Percentiles rank a stretch among this genome's conserved stretches.
These are phyloP conservation scores for Citrus australasica DNA, from an alignment of 345 rosid species.

Conservation along the genomic window DNA sequence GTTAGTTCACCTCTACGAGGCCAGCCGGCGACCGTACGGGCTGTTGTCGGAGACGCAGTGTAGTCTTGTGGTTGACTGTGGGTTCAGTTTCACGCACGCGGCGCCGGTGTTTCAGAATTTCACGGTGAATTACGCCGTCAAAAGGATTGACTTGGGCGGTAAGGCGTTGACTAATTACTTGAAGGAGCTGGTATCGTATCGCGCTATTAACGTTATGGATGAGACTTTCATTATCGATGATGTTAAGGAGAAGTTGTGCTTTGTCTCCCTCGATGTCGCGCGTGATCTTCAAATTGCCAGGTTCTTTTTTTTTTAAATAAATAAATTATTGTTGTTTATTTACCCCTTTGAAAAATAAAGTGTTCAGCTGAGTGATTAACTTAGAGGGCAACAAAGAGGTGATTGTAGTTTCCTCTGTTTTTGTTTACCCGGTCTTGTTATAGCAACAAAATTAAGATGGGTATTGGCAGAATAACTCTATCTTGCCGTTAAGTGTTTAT, in stretches of 20 bases:
- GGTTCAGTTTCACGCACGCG: conserved; percentile 86
- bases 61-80: conserved; percentile 85
- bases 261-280: conserved; percentile 72
- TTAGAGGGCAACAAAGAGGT: too few species aligned
- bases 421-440: not conserved
- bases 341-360: not conserved
- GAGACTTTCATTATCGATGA: conserved; percentile 83
- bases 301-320: conserved; percentile 3
- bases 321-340: not conserved
- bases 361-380: not conserved
- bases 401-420: not conserved
- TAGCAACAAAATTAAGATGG: not conserved
- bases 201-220: conserved; percentile 78
- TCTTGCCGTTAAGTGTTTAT: not conserved
- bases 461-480: not conserved
- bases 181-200: conserved; percentile 83
- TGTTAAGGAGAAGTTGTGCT: conserved; percentile 93
- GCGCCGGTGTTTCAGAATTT: conserved; percentile 77
- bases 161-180: conserved; percentile 89
- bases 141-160: conserved; percentile 86
- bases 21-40: conserved; percentile 55
- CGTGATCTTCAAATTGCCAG: conserved; percentile 68
- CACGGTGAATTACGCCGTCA: conserved; percentile 64
- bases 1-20: conserved; percentile 82
- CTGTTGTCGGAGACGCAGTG: conserved; percentile 62